Conservation (phyloP, 768 basidiomycete species). For the Termitomyces heimii region DNA sequence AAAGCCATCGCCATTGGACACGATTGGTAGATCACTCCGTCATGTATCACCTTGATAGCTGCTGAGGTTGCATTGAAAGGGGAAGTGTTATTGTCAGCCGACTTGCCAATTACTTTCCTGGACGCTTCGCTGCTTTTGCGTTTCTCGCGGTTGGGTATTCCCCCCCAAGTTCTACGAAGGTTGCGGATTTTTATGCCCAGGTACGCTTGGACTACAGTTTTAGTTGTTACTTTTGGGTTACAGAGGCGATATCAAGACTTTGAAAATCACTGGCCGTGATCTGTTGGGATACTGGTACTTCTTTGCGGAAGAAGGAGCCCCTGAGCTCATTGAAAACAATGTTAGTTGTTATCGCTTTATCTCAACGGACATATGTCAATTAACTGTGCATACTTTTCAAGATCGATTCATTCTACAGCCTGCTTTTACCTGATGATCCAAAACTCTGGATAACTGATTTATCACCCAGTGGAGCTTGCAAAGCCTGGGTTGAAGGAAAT, state of each 20-base stretch:
- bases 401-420: slow-evolving; percentile 33
- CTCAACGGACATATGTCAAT: background rate
- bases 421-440: slow-evolving; percentile 23
- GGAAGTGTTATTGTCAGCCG: slow-evolving; percentile 27
- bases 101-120: slow-evolving; percentile 30
- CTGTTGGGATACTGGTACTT: slow-evolving; percentile 30
- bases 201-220: background rate
- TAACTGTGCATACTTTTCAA: slow-evolving; percentile 7
- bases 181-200: slow-evolving; percentile 1
- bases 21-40: slow-evolving; percentile 28
- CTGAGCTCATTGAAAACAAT: slow-evolving; percentile 28
- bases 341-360: slow-evolving; percentile 14
- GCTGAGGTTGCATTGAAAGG: slow-evolving; percentile 19
- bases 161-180: slow-evolving; percentile 17
- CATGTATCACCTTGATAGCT: background rate
- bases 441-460: slow-evolving; percentile 21
- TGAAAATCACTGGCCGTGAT: slow-evolving; percentile 22
- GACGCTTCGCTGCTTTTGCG: slow-evolving; percentile 33
- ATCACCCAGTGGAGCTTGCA: slow-evolving; percentile 19
- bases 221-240: background rate
- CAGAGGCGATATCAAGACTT: slow-evolving; percentile 6
- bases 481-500: slow-evolving; percentile 22
- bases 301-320: slow-evolving; percentile 27
- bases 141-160: slow-evolving; percentile 32
- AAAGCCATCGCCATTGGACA: slow-evolving; percentile 35